Evolutionary conservation across 2,329 filamentous ascomycete species (phyloP).

Genomic region (Pezicula radicicola): DNA sequence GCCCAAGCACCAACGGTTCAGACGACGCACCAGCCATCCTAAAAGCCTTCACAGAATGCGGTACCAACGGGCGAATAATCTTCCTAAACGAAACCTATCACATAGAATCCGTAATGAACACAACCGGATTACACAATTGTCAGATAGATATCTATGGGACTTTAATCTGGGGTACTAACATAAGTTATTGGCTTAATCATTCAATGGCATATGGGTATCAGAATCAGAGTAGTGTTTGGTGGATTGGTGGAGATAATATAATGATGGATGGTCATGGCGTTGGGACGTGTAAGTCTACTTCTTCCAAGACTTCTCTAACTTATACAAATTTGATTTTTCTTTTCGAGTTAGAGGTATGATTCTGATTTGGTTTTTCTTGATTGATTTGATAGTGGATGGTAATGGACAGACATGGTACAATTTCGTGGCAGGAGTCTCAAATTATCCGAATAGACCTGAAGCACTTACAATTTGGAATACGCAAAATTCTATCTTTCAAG

Average conservation of each 20-base stretch:
- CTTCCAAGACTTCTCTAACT: too few species aligned
- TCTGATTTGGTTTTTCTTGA: too few species aligned
- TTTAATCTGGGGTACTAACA: slow-evolving; percentile 38
- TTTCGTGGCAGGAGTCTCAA: slow-evolving; percentile 39
- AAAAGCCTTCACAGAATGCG: slow-evolving; percentile 37
- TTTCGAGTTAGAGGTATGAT: too few species aligned
- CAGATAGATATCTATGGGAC: slow-evolving; percentile 40
- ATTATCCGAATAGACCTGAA: slow-evolving; percentile 47
- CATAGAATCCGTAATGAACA: slow-evolving; percentile 42
- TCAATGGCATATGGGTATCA: slow-evolving; percentile 51
- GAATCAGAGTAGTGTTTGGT: slow-evolving; percentile 52
- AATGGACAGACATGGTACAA: slow-evolving; percentile 61
- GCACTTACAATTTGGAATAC: slow-evolving; percentile 47
- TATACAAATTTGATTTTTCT: too few species aligned
- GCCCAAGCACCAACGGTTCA: not conserved
- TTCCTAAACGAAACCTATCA: slow-evolving; percentile 42
- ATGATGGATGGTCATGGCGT: slow-evolving; percentile 44
- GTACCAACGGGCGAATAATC: slow-evolving; percentile 34
- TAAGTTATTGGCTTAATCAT: slow-evolving; percentile 49
- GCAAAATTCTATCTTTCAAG: slow-evolving; percentile 44
- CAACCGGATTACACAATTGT: slow-evolving; percentile 36
- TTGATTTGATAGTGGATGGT: slow-evolving; percentile 38
- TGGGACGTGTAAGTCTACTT: slow-evolving; percentile 45
- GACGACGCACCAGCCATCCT: slow-evolving; percentile 40
- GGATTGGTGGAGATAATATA: slow-evolving; percentile 51